Conservation (phyloP, 2,329 filamentous ascomycete species). For the Microascus cirrosus region DNA sequence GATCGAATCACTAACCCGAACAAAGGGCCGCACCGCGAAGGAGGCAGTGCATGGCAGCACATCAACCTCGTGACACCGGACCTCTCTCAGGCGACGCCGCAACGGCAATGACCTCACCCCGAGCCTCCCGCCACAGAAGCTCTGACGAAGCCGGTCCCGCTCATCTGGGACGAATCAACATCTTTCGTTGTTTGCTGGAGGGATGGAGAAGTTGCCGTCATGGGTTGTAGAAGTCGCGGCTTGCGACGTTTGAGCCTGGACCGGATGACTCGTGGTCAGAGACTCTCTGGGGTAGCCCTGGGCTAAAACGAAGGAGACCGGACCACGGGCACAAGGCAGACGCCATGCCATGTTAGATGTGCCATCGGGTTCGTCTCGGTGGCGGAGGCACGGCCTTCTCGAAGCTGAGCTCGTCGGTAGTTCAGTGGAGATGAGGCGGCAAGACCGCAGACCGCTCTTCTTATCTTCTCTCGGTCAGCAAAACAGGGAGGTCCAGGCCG, state of each 20-base stretch:
- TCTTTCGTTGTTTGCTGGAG: neutral
- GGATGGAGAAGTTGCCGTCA: neutral
- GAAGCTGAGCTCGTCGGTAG: neutral
- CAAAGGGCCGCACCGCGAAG: too few species aligned
- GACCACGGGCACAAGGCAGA: neutral
- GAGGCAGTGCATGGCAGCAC: too few species aligned
- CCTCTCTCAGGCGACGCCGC: neutral
- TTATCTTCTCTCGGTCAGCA: neutral
- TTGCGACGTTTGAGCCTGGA: neutral
- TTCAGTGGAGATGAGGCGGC: neutral
- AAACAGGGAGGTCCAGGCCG: neutral
- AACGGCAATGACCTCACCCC: neutral
- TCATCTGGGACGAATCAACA: neutral
- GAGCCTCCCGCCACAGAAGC: neutral
- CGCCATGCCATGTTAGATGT: neutral
- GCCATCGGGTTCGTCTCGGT: neutral
- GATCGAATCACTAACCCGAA: too few species aligned
- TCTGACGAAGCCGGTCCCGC: neutral
- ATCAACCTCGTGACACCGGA: neutral
- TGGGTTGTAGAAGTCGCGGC: neutral
- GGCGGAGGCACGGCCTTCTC: neutral
- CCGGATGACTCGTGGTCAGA: too few species aligned
- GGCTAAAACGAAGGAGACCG: neutral
- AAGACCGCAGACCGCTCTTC: neutral
- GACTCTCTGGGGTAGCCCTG: too few species aligned